Evolutionary conservation across 257 asterid species (phyloP).

Genomic region (Nicotiana tabacum): DNA sequence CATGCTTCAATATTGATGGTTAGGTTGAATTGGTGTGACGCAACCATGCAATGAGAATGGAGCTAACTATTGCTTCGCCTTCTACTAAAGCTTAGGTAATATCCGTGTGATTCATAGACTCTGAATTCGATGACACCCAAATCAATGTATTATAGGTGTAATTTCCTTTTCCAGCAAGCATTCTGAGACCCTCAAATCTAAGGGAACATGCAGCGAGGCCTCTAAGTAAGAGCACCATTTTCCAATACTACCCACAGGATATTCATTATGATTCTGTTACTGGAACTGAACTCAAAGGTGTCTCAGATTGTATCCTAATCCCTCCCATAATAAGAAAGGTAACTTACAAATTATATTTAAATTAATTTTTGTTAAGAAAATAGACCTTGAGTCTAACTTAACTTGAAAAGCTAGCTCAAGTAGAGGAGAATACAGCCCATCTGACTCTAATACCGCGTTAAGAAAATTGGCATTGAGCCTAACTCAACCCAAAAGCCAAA

Average conservation of each 20-base stretch:
- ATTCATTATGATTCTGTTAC: too few relatives aligned
- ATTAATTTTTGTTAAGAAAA: neutral
- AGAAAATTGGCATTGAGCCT: neutral
- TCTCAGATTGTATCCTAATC: neutral
- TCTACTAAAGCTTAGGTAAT: neutral
- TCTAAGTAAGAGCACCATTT: neutral
- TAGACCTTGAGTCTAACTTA: neutral
- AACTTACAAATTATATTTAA: neutral
- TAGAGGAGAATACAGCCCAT: neutral
- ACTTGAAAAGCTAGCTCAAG: neutral
- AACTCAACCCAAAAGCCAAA: neutral
- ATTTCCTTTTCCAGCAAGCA: neutral
- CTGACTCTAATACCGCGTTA: neutral
- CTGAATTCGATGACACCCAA: neutral
- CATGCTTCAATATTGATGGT: neutral
- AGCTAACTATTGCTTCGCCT: neutral
- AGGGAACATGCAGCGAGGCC: neutral
- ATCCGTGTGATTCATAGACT: neutral
- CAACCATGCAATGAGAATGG: neutral
- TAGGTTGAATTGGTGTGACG: neutral
- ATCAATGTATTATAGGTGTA: neutral
- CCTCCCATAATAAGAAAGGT: neutral
- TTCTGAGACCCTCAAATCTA: neutral
- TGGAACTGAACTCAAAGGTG: too few relatives aligned
- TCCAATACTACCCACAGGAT: neutral